A percentile compares a stretch with the other conserved stretches of the same genome.
phyloP scores from a whole-genome alignment of 169 alveolate species.

The Eimeria maxima region DNA sequence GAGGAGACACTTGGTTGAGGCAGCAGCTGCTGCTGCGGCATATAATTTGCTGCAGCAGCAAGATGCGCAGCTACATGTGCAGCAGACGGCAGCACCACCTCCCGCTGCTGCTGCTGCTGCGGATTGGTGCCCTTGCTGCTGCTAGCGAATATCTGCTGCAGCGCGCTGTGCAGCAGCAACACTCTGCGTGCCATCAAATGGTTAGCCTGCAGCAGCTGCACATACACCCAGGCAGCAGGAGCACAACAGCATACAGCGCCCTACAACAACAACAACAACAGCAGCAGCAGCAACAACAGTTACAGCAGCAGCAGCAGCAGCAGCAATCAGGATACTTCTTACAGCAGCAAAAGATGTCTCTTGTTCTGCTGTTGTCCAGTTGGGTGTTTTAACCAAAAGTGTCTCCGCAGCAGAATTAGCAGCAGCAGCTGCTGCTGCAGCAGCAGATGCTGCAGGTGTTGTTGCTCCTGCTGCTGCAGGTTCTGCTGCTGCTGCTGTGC shows the following conservation, averaged over 20 bases:
- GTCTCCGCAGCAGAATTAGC: constrained; percentile 3
- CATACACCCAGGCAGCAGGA: no score
- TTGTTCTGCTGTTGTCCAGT: neutral
- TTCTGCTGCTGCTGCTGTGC: constrained; percentile 17
- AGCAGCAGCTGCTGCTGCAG: neutral
- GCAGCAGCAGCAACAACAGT: no score
- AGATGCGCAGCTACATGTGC: constrained; percentile 15
- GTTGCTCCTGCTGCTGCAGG: no score
- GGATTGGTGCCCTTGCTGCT: neutral
- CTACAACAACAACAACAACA: no score
- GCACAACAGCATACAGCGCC: no score
- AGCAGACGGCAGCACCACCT: neutral
- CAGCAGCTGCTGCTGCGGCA: neutral
- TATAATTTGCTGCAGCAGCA: neutral
- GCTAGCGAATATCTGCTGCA: constrained; percentile 17
- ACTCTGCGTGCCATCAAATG: constrained; percentile 32
- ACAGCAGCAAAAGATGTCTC: constrained; percentile 26
- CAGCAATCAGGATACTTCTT: neutral
- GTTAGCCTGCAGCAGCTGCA: constrained; percentile 16
- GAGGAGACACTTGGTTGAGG: neutral
- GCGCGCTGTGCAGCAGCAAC: constrained; percentile 49
- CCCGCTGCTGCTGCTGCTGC: constrained; percentile 57
- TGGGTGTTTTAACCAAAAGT: neutral
- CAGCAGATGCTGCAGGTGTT: no score
- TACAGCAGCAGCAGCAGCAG: neutral